phyloP scores from a whole-genome alignment of 2,329 filamentous ascomycete species.

The Daldinia eschscholtzii region DNA sequence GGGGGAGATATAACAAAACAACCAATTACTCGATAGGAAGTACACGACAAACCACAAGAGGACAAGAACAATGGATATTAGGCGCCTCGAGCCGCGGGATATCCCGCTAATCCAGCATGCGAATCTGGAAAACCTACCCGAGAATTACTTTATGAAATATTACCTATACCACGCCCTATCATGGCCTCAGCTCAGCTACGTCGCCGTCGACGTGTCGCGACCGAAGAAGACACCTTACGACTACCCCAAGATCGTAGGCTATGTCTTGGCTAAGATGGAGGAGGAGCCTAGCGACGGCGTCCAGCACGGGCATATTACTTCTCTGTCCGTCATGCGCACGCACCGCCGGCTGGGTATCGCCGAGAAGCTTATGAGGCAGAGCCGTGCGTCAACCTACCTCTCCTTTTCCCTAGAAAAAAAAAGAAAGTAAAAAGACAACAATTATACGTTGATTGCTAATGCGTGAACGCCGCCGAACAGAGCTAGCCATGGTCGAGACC shows the following conservation, averaged over 20 bases:
- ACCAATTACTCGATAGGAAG: constrained; percentile 5
- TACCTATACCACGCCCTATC: constrained; percentile 99
- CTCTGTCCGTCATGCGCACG: constrained; percentile 94
- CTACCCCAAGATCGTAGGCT: constrained; percentile 97
- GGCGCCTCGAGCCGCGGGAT: constrained; percentile 83
- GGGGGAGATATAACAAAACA: neutral
- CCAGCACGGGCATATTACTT: constrained; percentile 96
- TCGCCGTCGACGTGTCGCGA: constrained; percentile 90
- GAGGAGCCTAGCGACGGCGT: constrained; percentile 93
- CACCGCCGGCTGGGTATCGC: constrained; percentile 91
- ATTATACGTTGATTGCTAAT: no score
- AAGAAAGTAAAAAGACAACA: no score
- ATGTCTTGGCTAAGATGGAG: constrained; percentile 99
- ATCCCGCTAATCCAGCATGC: constrained; percentile 95
- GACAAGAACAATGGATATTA: constrained; percentile 80
- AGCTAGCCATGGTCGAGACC: constrained; percentile 96
- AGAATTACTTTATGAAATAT: constrained; percentile 99
- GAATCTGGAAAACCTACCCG: constrained; percentile 98
- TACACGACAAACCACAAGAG: neutral
- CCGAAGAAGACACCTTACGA: constrained; percentile 83
- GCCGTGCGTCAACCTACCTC: constrained; percentile 71
- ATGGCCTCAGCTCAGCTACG: constrained; percentile 97
- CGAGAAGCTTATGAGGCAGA: constrained; percentile 97
- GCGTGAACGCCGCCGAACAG: constrained; percentile 57
- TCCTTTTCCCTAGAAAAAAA: neutral